These are phyloP conservation scores for Nicotiana tomentosiformis DNA, from an alignment of 257 asterid species.

Conservation along the genomic window DNA sequence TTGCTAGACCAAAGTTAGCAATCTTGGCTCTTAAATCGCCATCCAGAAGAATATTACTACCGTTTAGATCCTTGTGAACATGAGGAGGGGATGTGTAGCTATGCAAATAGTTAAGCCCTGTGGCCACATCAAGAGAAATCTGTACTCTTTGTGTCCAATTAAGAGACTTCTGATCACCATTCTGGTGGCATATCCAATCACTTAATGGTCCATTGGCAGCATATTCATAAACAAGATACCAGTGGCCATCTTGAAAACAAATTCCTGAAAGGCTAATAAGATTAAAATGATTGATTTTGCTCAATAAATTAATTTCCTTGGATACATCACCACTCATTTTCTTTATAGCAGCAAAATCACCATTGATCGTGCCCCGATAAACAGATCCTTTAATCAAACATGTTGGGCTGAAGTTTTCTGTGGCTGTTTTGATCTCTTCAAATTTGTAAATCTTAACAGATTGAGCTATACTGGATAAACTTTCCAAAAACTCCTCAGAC, in stretches of 20 bases:
- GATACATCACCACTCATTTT: conserved; percentile 80
- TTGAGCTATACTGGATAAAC: conserved; percentile 60
- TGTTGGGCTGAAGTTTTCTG: conserved; percentile 51
- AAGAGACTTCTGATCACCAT: conserved; percentile 18
- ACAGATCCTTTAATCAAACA: conserved; percentile 61
- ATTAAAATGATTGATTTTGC: conserved; percentile 87
- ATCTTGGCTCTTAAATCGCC: conserved; percentile 68
- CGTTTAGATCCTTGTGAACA: conserved; percentile 71
- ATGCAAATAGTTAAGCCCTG: conserved; percentile 85
- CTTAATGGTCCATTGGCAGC: conserved; percentile 62
- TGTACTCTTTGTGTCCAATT: conserved; percentile 65
- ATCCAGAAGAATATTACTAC: conserved; percentile 64
- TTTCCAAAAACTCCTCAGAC: conserved; percentile 42
- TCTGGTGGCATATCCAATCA: conserved; percentile 40
- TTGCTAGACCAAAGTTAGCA: conserved; percentile 58
- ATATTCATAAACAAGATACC: conserved; percentile 84
- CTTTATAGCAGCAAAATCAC: conserved; percentile 88
- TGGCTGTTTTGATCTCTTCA: conserved; percentile 51
- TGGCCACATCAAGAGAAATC: conserved; percentile 62
- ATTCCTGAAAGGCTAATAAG: conserved; percentile 82
- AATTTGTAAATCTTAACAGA: conserved; percentile 63
- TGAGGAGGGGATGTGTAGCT: conserved; percentile 69
- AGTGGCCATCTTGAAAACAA: conserved; percentile 60
- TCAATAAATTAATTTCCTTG: conserved; percentile 56
- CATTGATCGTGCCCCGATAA: conserved; percentile 65